Conservation (phyloP, 2,329 filamentous ascomycete genomes). For the Hypoxylon sp. region DNA sequence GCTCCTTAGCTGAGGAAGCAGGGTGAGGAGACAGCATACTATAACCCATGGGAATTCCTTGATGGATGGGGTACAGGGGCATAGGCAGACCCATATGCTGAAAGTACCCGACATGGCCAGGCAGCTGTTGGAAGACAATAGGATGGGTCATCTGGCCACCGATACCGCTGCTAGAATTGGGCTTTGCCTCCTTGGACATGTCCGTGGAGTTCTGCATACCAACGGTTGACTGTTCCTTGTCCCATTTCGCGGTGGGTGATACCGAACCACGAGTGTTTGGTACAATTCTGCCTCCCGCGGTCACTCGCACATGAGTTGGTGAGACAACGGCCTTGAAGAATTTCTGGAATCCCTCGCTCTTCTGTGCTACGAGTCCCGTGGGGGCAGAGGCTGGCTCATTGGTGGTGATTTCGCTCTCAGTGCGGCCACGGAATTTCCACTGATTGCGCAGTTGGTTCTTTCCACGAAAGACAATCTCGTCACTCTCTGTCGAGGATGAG, state of each 20-base stretch:
- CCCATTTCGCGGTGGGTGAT: conserved; percentile 66
- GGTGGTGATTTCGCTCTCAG: conserved; percentile 59
- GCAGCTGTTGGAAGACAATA: conserved; percentile 41
- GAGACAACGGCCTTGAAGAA: conserved; percentile 78
- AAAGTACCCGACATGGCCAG: conserved; percentile 41
- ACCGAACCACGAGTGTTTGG: conserved; percentile 70
- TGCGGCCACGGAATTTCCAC: conserved; percentile 55
- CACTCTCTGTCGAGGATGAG: conserved; percentile 54
- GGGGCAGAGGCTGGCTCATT: conserved; percentile 68
- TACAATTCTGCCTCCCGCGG: conserved; percentile 75
- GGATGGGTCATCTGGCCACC: conserved; percentile 38
- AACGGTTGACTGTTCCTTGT: conserved; percentile 56
- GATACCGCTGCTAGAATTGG: conserved; percentile 21
- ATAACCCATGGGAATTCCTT: conserved; percentile 44
- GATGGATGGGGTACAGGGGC: conserved; percentile 48
- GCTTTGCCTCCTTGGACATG: conserved; percentile 40
- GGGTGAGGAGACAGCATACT: conserved; percentile 40
- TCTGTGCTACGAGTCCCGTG: conserved; percentile 65
- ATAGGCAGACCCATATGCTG: conserved; percentile 50
- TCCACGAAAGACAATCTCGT: conserved; percentile 56
- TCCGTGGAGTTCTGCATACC: conserved; percentile 48
- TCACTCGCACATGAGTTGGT: conserved; percentile 75
- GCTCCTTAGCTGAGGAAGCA: conserved; percentile 26
- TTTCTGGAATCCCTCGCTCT: conserved; percentile 74
- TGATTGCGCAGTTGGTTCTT: conserved; percentile 50